Base-by-base conservation (phyloP, 2,329 filamentous ascomycete species). In the Curvularia spicifera region DNA sequence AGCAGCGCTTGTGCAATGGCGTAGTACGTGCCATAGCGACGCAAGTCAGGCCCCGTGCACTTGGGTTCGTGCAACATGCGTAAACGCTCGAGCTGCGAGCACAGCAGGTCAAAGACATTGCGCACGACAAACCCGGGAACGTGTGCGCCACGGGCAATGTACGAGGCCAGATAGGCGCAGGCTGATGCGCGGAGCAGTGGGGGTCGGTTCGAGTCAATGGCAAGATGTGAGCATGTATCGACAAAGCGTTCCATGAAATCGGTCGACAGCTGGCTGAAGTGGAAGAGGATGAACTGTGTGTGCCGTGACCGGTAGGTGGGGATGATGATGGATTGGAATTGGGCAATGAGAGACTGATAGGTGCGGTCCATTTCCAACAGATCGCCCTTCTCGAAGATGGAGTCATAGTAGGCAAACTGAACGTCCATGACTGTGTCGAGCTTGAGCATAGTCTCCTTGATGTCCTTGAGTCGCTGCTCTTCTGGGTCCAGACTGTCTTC, bases 241-340 rank as follows among this genome's bases (percentile, higher is more conserved):
- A 91, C 89, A 71, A 98, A 98, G 48, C 88, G 86, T 70, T 95
- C 91, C 57, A 91, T 89, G 47, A 97, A 86, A 44, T 85, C 84
- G 29, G 90, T 88, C 8, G 91, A 91, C 57, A 85, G 86, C 76
- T 99, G 94, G 15, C 91, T 91, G 74, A 96, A 97, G 78, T 97
- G 94, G 78, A 99, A 99, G 50, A 98, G 84, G 47, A 99, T 85
- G 69, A 98, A 99, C 71, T 99, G 95, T 0, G 93, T 93, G 75
- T 98, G 94, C 33, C 95, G 89, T 24, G 93, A 96, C 66, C 92
- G 91, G 74, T 95, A 93, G 13, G 93, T 96, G 3, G 93, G 93
- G 29, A 99, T 84, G 58, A 99, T 92, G 70, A 93, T 91, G 72
- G 87, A 90, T 60, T 89, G 86, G 71, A 99, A 99, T 73, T 96